These are phyloP conservation scores for Phytopythium cucurbitacearum DNA, from an alignment of 352 stramenopile genomes.

Conservation along the genomic window DNA sequence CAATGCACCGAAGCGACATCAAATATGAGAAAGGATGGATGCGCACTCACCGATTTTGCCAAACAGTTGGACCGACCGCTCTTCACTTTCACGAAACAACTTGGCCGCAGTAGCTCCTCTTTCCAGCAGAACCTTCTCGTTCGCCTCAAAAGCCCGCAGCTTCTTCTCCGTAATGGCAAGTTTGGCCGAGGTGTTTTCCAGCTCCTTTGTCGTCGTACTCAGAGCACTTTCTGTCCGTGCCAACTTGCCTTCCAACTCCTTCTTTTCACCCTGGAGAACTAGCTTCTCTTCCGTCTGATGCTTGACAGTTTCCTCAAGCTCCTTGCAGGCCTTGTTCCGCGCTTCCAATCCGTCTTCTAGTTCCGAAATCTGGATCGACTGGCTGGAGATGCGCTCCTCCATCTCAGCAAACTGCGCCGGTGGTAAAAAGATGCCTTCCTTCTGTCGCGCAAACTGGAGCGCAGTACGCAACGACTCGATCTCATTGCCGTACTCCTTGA, in stretches of 20 bases:
- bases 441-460: conserved; percentile 77
- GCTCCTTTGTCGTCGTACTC: conserved; percentile 21
- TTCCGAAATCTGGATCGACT: conserved; percentile 68
- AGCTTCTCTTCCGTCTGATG: conserved; percentile 43
- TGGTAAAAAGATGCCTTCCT: conserved; percentile 91
- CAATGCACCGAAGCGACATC: background rate
- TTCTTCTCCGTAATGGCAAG: conserved; percentile 21
- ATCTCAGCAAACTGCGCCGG: conserved; percentile 90
- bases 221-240: conserved; percentile 25
- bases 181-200: conserved; percentile 23
- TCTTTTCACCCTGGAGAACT: conserved; percentile 35
- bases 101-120: conserved; percentile 44
- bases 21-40: background rate
- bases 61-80: conserved; percentile 32
- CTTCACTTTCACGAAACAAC: conserved; percentile 56
- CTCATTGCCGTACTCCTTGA: conserved; percentile 91
- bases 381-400: conserved; percentile 73
- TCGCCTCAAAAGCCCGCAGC: conserved; percentile 44
- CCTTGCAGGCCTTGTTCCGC: conserved; percentile 52
- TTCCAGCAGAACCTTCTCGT: conserved; percentile 53
- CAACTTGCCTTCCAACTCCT: conserved; percentile 40
- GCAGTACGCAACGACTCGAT: conserved; percentile 85
- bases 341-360: conserved; percentile 80
- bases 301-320: conserved; percentile 66
- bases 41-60: conserved; percentile 46